Conservation (phyloP, 1,284 basidiomycete genomes). For the Cutaneotrichosporon dermatis region DNA sequence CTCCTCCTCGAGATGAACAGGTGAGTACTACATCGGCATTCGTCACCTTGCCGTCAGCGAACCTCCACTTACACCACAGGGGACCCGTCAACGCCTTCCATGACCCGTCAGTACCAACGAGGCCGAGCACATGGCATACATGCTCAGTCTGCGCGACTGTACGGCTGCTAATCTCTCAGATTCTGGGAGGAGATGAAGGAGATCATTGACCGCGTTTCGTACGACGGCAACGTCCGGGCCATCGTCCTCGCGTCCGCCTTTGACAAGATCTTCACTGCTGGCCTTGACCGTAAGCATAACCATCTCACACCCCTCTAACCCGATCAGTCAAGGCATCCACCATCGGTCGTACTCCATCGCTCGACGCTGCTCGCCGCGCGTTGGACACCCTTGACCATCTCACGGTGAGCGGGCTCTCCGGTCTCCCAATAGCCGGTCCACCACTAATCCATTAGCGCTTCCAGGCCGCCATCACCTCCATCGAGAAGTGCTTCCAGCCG, state of each 20-base stretch:
- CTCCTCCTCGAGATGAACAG: constrained; percentile 47
- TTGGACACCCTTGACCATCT: constrained; percentile 55
- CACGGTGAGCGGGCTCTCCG: constrained; percentile 36
- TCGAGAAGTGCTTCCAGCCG: constrained; percentile 71
- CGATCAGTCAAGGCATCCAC: constrained; percentile 7
- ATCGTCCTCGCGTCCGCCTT: constrained; percentile 67
- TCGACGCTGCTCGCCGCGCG: constrained; percentile 58
- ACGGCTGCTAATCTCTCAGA: constrained; percentile 46
- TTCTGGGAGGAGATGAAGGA: constrained; percentile 67
- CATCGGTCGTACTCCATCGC: constrained; percentile 17
- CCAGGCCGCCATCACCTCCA: constrained; percentile 66
- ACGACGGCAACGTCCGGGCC: constrained; percentile 60
- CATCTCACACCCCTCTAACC: background rate
- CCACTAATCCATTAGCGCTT: constrained; percentile 50
- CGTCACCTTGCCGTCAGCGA: background rate
- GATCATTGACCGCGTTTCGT: constrained; percentile 59
- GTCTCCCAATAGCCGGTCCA: background rate
- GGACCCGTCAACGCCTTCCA: constrained; percentile 72
- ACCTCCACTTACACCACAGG: constrained; percentile 44
- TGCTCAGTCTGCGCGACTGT: background rate
- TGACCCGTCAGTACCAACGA: constrained; percentile 52
- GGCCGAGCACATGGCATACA: no score
- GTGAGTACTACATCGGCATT: constrained; percentile 24
- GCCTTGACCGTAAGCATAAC: constrained; percentile 64
- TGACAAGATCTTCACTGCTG: constrained; percentile 72